Base-by-base conservation (phyloP, 179 eudicot species). In the Nepenthes alata region DNA sequence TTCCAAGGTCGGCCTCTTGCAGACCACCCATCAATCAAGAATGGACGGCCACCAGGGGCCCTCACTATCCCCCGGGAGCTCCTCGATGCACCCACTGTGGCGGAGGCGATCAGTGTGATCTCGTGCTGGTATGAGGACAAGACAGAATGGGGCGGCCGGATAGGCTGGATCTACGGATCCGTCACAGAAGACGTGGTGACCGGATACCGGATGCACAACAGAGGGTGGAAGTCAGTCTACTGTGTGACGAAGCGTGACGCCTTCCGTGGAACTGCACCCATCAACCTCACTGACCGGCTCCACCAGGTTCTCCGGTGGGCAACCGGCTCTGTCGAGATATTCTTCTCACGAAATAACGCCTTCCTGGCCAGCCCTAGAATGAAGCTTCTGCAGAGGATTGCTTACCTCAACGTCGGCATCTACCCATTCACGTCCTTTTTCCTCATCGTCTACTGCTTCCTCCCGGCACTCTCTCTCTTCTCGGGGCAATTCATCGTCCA, bases 301-400 rank as follows among this genome's bases (percentile, higher is more conserved):
- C 81, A 78, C 69, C 81, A 77, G 34, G 81, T 77, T 12, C 81
- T 77, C 53, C 65, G 81, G 35, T 77, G 81, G 81, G 81, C 81
- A n/a, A 77, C 81, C 1, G 81, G 81, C 1, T 77, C 81, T 0
- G 81, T 77, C 6, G 81, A 77, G 71, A 77, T 77, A 54, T 77
- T 77, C 78, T 77, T 77, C 68, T 77, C 81, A 3, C 50, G 78
- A 15, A 77, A 77, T 61, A 77, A 77, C 15, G 81, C 81, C 13
- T 37, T 77, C 36, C 50, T 77, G 5, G 81, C 81, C 10, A 74
- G 81, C 63, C 59, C 48, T 4, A 54, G 60, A 56, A 75, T 77
- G 70, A 77, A 77, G 63, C 53, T 77, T 41, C 70, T 77, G 4
- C 81, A 77, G 35, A 53, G 78, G 12, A 45, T 77, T 2, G 81